A percentile compares a stretch with the other conserved stretches of the same genome.
phyloP scores from a whole-genome alignment of 2,329 filamentous ascomycete genomes.

The Cladophialophora immunda region DNA sequence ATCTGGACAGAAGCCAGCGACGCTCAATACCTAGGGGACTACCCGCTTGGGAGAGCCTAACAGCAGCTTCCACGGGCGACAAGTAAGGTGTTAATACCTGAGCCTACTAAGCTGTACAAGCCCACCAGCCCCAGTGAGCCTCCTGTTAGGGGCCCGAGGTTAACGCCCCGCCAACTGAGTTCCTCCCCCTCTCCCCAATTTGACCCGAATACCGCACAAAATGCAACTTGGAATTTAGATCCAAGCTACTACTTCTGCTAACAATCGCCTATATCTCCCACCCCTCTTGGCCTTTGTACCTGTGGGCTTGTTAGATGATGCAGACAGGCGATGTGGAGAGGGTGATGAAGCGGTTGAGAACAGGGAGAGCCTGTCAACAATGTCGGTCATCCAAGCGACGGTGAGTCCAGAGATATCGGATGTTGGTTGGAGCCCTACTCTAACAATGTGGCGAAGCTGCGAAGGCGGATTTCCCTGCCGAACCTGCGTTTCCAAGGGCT shows the following conservation, averaged over 20 bases:
- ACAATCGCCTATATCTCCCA: too few species aligned
- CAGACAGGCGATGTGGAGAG: not conserved
- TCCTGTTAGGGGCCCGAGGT: not conserved
- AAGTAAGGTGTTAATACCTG: too few species aligned
- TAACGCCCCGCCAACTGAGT: not conserved
- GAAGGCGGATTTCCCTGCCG: constrained; percentile 8
- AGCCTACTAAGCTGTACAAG: too few species aligned
- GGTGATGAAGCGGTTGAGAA: not conserved
- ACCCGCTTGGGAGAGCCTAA: too few species aligned
- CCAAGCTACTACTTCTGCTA: not conserved
- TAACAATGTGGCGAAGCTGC: not conserved
- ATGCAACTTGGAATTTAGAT: not conserved
- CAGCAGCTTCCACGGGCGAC: too few species aligned
- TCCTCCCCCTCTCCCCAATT: not conserved
- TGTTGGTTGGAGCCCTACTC: not conserved
- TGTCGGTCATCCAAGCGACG: constrained; percentile 14
- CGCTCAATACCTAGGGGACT: too few species aligned
- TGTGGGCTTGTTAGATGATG: not conserved
- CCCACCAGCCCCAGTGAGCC: too few species aligned
- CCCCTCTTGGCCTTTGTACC: not conserved
- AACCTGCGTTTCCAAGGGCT: not conserved
- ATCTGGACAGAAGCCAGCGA: too few species aligned
- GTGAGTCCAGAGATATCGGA: not conserved
- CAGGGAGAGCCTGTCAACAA: constrained; percentile 4
- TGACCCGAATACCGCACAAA: not conserved